Evolutionary conservation across 2,329 filamentous ascomycete genomes (phyloP).

Genomic region (Davidsoniella australis): DNA sequence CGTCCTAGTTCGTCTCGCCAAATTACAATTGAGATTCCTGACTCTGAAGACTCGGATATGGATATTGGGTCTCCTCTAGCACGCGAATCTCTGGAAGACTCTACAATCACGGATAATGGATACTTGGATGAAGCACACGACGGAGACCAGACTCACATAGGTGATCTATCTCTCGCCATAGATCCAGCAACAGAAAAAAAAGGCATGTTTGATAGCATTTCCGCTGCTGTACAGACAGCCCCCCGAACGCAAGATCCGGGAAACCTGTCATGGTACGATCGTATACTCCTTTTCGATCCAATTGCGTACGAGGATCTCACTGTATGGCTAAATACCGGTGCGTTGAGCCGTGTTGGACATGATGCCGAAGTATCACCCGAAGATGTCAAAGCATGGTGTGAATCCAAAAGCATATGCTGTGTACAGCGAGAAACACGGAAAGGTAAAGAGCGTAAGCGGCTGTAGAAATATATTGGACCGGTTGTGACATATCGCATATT

Average conservation of each 20-base stretch:
- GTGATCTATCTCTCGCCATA: constrained; percentile 25
- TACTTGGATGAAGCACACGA: constrained; percentile 3
- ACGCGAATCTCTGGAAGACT: neutral
- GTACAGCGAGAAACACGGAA: constrained; percentile 44
- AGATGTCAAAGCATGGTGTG: constrained; percentile 79
- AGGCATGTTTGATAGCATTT: constrained; percentile 34
- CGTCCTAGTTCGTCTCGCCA: neutral
- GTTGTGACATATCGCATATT: neutral
- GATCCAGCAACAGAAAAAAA: constrained; percentile 26
- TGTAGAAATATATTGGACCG: constrained; percentile 12
- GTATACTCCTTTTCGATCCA: constrained; percentile 85
- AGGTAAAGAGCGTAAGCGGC: constrained; percentile 37
- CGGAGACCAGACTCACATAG: constrained; percentile 24
- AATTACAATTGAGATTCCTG: constrained; percentile 12
- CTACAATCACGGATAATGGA: constrained; percentile 7
- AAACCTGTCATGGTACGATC: constrained; percentile 67
- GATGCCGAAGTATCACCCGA: constrained; percentile 44
- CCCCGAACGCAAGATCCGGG: constrained; percentile 31
- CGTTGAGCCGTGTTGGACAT: constrained; percentile 43
- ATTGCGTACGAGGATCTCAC: constrained; percentile 77
- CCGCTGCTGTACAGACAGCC: constrained; percentile 33
- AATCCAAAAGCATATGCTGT: constrained; percentile 72
- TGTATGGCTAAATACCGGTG: constrained; percentile 61
- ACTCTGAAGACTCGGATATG: constrained; percentile 10
- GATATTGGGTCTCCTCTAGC: neutral